Conservation (phyloP, 2,329 filamentous ascomycete species). For the Penicillium sp. region DNA sequence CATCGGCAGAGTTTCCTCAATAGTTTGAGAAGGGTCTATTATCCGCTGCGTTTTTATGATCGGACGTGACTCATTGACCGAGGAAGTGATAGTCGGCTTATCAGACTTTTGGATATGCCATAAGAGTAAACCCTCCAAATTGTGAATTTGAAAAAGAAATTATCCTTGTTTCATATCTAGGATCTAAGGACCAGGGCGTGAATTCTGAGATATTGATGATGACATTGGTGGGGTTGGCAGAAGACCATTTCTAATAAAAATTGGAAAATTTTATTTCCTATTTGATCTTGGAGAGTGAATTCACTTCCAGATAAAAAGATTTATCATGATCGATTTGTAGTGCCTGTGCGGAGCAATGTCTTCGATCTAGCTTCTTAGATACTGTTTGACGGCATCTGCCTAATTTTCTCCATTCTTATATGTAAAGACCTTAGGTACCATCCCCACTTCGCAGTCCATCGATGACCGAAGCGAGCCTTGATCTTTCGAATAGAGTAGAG, state of each 20-base stretch:
- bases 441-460: constrained; percentile 58
- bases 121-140: too few species aligned
- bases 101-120: too few species aligned
- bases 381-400: constrained; percentile 55
- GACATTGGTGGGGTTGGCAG: too few species aligned
- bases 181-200: too few species aligned
- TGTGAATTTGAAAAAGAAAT: too few species aligned
- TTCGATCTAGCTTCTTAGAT: constrained; percentile 35
- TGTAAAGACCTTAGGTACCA: constrained; percentile 55
- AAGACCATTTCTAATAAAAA: too few species aligned
- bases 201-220: too few species aligned
- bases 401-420: constrained; percentile 60
- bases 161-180: too few species aligned
- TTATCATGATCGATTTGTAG: too few species aligned
- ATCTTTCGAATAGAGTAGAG: constrained; percentile 55
- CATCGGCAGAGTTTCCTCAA: not conserved
- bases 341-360: not conserved
- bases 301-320: too few species aligned
- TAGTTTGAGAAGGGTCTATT: constrained; percentile 5
- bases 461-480: constrained; percentile 57
- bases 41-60: constrained; percentile 5
- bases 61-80: constrained; percentile 14
- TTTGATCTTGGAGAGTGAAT: too few species aligned
- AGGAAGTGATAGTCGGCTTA: constrained; percentile 11
- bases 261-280: too few species aligned